Conservation (phyloP, 768 basidiomycete species). For the Austroboletus eburneus region DNA sequence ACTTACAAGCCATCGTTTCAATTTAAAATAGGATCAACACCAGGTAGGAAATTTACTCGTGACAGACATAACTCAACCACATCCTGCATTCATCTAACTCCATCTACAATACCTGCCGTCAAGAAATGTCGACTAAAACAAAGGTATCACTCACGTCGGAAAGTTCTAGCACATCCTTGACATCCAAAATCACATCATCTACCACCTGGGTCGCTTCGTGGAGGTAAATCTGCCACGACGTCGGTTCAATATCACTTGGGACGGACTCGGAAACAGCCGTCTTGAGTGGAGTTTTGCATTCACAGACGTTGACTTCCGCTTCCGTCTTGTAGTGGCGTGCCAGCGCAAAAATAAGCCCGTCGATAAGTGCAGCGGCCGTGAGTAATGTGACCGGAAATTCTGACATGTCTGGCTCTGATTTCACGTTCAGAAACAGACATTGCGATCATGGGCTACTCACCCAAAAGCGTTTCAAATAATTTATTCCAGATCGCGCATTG, state of each 20-base stretch:
- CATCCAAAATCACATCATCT: slow-evolving; percentile 19
- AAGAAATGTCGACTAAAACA: neutral
- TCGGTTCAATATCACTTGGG: neutral
- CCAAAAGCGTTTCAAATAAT: slow-evolving; percentile 44
- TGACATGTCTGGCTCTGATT: slow-evolving; percentile 49
- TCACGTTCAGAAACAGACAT: neutral
- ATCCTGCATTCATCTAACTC: slow-evolving; percentile 23
- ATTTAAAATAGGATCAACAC: neutral
- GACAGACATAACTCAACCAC: slow-evolving; percentile 18
- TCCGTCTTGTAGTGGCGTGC: slow-evolving; percentile 34
- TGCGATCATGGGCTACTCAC: slow-evolving; percentile 10
- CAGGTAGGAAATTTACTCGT: slow-evolving; percentile 1
- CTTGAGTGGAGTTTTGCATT: neutral
- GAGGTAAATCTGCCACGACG: slow-evolving; percentile 8
- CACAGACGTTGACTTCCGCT: slow-evolving; percentile 10
- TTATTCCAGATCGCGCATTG: slow-evolving; percentile 47
- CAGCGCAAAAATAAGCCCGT: slow-evolving; percentile 40
- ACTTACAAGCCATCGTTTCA: neutral
- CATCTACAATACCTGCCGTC: slow-evolving; percentile 11
- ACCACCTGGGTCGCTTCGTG: slow-evolving; percentile 9
- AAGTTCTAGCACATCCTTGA: slow-evolving; percentile 23
- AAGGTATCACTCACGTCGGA: slow-evolving; percentile 13
- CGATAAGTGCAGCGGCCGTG: slow-evolving; percentile 48
- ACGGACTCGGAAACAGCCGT: neutral
- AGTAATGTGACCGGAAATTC: slow-evolving; percentile 51